These are phyloP conservation scores for Sphagnum contortum DNA, from an alignment of 225 moss, liverwort and hornwort species.

Conservation along the genomic window DNA sequence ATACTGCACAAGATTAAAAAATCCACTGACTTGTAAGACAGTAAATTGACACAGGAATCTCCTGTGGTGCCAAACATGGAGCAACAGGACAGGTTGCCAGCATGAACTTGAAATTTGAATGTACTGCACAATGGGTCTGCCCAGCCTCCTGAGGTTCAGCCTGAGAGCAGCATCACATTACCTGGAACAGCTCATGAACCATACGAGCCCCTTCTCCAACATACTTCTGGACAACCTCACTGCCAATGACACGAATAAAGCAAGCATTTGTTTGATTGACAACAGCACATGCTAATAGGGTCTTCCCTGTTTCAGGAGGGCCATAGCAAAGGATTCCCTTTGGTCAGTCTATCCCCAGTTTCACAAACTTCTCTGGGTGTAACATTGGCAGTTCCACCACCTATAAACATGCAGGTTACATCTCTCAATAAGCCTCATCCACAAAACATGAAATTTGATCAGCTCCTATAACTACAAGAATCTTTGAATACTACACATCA, in stretches of 20 bases:
- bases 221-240: constrained; percentile 52
- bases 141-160: no score
- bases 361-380: constrained; percentile 55
- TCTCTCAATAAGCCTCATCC: background rate
- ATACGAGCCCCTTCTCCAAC: constrained; percentile 55
- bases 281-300: constrained; percentile 43
- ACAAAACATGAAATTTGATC: no score
- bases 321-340: constrained; percentile 54
- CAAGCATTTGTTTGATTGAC: constrained; percentile 60
- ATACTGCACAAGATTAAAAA: constrained; percentile 1
- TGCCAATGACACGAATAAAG: constrained; percentile 52
- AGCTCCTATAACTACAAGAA: no score
- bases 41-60: no score
- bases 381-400: constrained; percentile 54
- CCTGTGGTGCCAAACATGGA: no score
- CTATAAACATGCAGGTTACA: constrained; percentile 5
- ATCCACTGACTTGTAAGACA: no score
- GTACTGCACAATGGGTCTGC: no score
- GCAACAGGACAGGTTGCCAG: no score
- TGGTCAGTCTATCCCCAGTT: constrained; percentile 49
- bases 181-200: constrained; percentile 55
- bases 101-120: no score
- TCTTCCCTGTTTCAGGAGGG: constrained; percentile 53
- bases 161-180: background rate
- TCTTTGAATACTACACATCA: background rate